phyloP scores from a whole-genome alignment of 2,329 filamentous ascomycete genomes.

The Coniella vitis region DNA sequence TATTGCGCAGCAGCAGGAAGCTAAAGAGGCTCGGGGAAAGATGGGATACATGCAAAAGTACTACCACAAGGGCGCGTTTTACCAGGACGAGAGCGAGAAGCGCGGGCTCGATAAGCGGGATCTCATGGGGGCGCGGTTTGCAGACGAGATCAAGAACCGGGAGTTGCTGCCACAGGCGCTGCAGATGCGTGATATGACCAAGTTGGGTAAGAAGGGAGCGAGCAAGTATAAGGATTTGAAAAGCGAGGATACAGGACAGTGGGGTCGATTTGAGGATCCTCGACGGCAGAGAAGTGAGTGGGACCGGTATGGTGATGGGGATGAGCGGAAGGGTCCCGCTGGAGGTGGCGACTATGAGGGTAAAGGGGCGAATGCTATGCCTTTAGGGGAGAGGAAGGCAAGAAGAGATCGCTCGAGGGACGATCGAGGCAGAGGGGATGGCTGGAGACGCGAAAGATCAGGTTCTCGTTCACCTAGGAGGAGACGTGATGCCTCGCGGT shows the following conservation, averaged over 20 bases:
- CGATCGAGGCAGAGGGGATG: slow-evolving; percentile 34
- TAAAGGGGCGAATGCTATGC: slow-evolving; percentile 64
- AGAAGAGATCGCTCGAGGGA: slow-evolving; percentile 27
- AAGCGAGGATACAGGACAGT: slow-evolving; percentile 83
- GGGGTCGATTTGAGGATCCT: slow-evolving; percentile 60
- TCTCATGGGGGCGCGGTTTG: slow-evolving; percentile 76
- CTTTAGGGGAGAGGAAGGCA: slow-evolving; percentile 56
- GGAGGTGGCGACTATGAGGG: slow-evolving; percentile 30
- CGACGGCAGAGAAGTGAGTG: slow-evolving; percentile 30
- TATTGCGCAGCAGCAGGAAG: slow-evolving; percentile 70
- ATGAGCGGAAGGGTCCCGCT: slow-evolving; percentile 19
- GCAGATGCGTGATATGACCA: slow-evolving; percentile 89
- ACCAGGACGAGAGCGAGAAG: slow-evolving; percentile 70
- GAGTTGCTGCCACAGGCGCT: slow-evolving; percentile 84
- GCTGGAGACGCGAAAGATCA: slow-evolving; percentile 29
- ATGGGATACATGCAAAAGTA: slow-evolving; percentile 93
- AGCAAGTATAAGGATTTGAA: slow-evolving; percentile 86
- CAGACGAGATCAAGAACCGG: slow-evolving; percentile 75
- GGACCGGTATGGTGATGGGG: slow-evolving; percentile 33
- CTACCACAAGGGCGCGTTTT: slow-evolving; percentile 95
- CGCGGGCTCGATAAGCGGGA: slow-evolving; percentile 74
- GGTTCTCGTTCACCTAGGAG: slow-evolving; percentile 46
- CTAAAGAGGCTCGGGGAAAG: slow-evolving; percentile 70
- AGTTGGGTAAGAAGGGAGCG: slow-evolving; percentile 84
- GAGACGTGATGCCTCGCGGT: slow-evolving; percentile 23